Evolutionary conservation across 2,329 filamentous ascomycete species (phyloP).

Genomic region (Aspergillus sp.): DNA sequence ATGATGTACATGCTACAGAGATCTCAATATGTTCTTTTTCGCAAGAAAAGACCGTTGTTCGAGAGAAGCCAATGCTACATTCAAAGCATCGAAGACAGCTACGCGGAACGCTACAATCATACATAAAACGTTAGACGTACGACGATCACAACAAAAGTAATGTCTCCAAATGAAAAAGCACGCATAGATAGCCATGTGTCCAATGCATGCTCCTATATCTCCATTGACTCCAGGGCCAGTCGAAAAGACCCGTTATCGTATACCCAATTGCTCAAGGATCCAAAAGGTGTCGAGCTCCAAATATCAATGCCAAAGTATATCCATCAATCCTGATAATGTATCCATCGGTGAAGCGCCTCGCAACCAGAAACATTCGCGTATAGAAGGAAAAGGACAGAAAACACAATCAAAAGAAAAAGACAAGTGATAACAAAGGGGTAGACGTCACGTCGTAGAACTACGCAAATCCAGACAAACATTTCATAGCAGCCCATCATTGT

Average conservation of each 20-base stretch:
- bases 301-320: background rate
- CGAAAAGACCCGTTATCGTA: background rate
- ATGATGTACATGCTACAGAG: no score
- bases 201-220: background rate
- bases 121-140: background rate
- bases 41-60: no score
- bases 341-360: background rate
- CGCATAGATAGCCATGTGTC: background rate
- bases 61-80: background rate
- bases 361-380: background rate
- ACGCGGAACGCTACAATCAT: background rate
- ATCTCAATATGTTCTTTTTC: no score
- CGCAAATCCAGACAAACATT: background rate
- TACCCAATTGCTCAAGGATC: background rate
- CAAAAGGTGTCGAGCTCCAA: background rate
- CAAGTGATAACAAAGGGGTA: background rate
- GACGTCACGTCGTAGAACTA: conserved; percentile 2
- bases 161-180: background rate
- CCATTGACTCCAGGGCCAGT: conserved; percentile 2
- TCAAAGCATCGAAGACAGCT: background rate
- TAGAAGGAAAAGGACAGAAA: background rate
- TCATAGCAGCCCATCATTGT: conserved; percentile 74
- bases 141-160: background rate
- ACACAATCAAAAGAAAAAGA: background rate
- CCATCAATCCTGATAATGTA: background rate